Base-by-base conservation (phyloP, 1,139 yeast genomes). In the Saccharomycopsis crataegensis region DNA sequence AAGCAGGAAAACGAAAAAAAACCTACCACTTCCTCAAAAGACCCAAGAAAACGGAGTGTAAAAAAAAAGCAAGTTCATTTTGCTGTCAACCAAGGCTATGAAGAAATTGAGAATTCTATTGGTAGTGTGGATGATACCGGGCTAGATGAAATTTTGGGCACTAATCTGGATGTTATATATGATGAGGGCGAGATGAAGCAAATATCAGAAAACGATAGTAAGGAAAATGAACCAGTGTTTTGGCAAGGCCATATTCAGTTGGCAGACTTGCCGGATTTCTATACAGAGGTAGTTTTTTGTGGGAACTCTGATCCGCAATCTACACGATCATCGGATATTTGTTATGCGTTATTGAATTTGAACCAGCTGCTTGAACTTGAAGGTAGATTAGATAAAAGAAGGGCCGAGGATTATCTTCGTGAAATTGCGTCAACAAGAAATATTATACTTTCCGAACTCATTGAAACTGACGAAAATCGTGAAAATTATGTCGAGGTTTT, bases 321-420 rank as follows among this genome's bases (percentile, higher is more conserved):
- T 8, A 6, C 16, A 5, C 8, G 32, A 7, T 22, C 48, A 3
- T 14, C 14, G n/a, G 47, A 46, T 16, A 17, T 43, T 28, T 14
- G 36, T 8, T 45, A 45, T 28, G 28, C 51, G 8, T 38, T 54
- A 22, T 31, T 51, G 6, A 45, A 44, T 12, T 7, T 14, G n/a
- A 43, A 37, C 8, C 14, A 40, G 33, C 46, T 46, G 8, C 8
- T 54, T 2, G 42, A 40, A n/a, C 6, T 54, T 9, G 55, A 45
- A 17, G 57, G 57, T 2, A 36, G 53, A 11, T 36, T 54, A 11
- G 51, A 54, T 45, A 41, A 33, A 43, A 28, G 34, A 8, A 34
- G 14, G 8, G 57, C 51, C 9, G 51, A 54, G 43, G 32, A 14
- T 12, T 54, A 54, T 33, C 49, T 54, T 46, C 17, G 22, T 8